A percentile compares a stretch with the other conserved stretches of the same genome.
phyloP scores from a whole-genome alignment of 106 monocot species.

The Acorus calamus region DNA sequence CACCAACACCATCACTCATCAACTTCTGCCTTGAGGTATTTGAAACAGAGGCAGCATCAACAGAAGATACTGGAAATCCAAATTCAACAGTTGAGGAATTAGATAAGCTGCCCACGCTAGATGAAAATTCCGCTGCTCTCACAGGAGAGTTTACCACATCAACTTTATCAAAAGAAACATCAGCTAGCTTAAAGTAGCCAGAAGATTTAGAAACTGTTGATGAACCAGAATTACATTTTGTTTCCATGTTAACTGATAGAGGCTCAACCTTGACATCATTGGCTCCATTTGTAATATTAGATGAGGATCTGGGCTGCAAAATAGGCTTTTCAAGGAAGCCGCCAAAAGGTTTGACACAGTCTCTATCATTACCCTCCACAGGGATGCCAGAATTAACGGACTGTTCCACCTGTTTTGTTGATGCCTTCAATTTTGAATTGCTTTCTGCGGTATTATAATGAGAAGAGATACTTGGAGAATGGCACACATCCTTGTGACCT shows the following conservation, averaged over 20 bases:
- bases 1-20: constrained; percentile 5
- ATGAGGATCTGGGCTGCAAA: constrained; percentile 9
- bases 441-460: constrained; percentile 9
- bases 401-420: constrained; percentile 1
- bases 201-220: constrained; percentile 8
- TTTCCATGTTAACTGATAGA: constrained; percentile 11
- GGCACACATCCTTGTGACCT: constrained; percentile 79
- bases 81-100: constrained; percentile 6
- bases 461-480: constrained; percentile 18
- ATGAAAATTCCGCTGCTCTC: constrained; percentile 2
- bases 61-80: neutral
- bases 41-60: constrained; percentile 9
- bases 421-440: constrained; percentile 6
- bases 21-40: constrained; percentile 15
- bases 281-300: constrained; percentile 5
- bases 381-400: constrained; percentile 3
- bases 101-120: constrained; percentile 6
- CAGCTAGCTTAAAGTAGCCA: constrained; percentile 1
- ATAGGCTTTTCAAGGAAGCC: constrained; percentile 1
- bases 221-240: constrained; percentile 23
- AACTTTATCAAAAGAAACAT: constrained; percentile 14
- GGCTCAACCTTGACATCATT: constrained; percentile 1
- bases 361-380: neutral
- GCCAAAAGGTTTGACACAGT: neutral
- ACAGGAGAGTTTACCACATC: neutral